Evolutionary conservation across 1,284 basidiomycete genomes (phyloP).

Genomic region (Ganoderma boninense): DNA sequence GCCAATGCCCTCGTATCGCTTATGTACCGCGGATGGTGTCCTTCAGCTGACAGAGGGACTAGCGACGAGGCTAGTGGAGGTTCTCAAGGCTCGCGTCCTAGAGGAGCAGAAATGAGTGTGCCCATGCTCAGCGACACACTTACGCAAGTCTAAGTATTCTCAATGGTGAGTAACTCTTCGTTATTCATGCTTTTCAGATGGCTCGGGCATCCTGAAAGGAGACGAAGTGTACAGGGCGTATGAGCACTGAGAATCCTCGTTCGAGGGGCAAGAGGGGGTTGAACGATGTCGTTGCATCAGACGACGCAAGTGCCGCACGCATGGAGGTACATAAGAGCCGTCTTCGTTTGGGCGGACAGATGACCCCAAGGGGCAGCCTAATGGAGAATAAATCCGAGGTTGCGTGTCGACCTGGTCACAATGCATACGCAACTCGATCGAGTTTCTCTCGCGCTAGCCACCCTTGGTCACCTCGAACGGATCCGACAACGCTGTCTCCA

Average conservation of each 20-base stretch:
- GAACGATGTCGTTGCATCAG: background rate
- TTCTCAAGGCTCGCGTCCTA: constrained; percentile 40
- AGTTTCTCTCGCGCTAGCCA: too few relatives aligned
- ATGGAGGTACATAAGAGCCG: too few relatives aligned
- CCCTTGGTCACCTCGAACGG: too few relatives aligned
- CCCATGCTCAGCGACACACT: too few relatives aligned
- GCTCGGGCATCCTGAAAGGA: background rate
- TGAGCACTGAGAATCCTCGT: background rate
- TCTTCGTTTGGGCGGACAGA: background rate
- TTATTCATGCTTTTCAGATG: background rate
- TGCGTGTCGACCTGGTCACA: too few relatives aligned
- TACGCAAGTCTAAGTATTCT: too few relatives aligned
- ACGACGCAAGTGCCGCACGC: background rate
- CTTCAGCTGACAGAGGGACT: constrained; percentile 71
- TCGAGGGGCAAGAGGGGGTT: background rate
- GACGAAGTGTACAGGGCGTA: background rate
- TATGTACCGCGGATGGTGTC: constrained; percentile 77
- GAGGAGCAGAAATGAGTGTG: constrained; percentile 21
- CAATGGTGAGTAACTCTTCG: background rate
- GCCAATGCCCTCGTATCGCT: constrained; percentile 81
- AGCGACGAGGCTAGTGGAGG: constrained; percentile 51
- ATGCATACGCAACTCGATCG: too few relatives aligned
- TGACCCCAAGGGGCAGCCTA: too few relatives aligned
- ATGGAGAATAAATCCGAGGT: too few relatives aligned
- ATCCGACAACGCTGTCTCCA: too few relatives aligned